A percentile compares a stretch with the other conserved stretches of the same genome.
phyloP scores from a whole-genome alignment of 2,329 filamentous ascomycete genomes.

The Aspergillus felis region DNA sequence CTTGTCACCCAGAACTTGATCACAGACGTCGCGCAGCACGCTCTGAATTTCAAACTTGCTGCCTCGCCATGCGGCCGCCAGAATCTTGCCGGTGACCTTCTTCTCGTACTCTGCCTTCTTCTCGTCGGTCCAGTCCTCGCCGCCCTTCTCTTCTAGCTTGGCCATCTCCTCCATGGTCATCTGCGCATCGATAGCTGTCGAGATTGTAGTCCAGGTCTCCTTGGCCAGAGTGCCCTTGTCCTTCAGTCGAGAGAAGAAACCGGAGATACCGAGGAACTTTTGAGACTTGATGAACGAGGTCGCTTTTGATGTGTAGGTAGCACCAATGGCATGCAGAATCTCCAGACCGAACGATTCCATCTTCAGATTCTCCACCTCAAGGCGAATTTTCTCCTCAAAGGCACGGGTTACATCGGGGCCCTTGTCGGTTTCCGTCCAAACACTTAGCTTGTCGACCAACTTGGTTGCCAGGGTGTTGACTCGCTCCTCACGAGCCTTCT shows the following conservation, averaged over 20 bases:
- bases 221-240: constrained; percentile 97
- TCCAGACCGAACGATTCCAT: constrained; percentile 99
- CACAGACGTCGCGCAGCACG: constrained; percentile 90
- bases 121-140: constrained; percentile 98
- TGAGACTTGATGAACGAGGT: constrained; percentile 87
- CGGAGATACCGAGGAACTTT: constrained; percentile 92
- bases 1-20: constrained; percentile 75
- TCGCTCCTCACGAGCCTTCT: constrained; percentile 79
- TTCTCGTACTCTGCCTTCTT: constrained; percentile 94
- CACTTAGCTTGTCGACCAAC: constrained; percentile 79
- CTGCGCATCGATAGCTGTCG: constrained; percentile 92
- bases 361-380: constrained; percentile 97
- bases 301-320: constrained; percentile 84
- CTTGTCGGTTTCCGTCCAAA: constrained; percentile 98
- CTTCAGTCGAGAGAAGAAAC: constrained; percentile 89
- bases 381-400: constrained; percentile 88
- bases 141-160: constrained; percentile 87
- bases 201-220: constrained; percentile 98
- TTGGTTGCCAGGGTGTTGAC: constrained; percentile 81
- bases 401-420: constrained; percentile 75
- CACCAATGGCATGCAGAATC: constrained; percentile 90
- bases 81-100: constrained; percentile 93
- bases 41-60: constrained; percentile 98
- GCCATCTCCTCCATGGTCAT: constrained; percentile 99
- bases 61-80: constrained; percentile 92